Percentiles rank a stretch among this genome's conserved stretches.
phyloP scores from a whole-genome alignment of 179 eudicot genomes.

The Silene coronaria region DNA sequence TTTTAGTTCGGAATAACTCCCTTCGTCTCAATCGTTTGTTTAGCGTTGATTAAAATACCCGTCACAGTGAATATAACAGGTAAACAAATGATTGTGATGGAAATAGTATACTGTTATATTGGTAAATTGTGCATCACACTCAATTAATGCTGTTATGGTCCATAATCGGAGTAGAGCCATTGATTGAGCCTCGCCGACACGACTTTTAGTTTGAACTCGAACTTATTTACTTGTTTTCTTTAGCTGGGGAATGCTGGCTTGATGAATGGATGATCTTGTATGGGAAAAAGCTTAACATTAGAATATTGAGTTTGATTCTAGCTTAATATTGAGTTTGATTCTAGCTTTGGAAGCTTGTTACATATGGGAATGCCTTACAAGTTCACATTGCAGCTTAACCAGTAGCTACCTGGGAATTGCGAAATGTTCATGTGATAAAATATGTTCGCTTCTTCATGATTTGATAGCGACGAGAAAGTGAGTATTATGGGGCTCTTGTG shows the following conservation, averaged over 20 bases:
- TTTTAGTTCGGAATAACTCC: not conserved
- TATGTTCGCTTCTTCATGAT: too few species aligned
- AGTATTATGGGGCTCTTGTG: too few species aligned
- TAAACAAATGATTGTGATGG: too few species aligned
- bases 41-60: too few species aligned
- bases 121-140: not conserved
- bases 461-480: too few species aligned
- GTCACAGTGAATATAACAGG: too few species aligned
- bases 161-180: not conserved
- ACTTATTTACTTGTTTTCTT: not conserved
- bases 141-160: not conserved
- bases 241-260: not conserved
- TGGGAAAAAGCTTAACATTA: not conserved
- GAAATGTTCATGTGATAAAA: too few species aligned
- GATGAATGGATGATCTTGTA: not conserved
- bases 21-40: too few species aligned
- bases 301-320: not conserved
- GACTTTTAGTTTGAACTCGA: not conserved
- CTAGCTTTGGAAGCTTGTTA: not conserved
- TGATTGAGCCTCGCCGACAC: not conserved
- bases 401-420: too few species aligned
- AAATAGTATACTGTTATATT: not conserved
- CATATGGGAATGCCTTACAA: not conserved
- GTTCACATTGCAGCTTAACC: too few species aligned
- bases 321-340: not conserved